Evolutionary conservation across 2,329 filamentous ascomycete species (phyloP).

Genomic region (Diaporthe australafricana): DNA sequence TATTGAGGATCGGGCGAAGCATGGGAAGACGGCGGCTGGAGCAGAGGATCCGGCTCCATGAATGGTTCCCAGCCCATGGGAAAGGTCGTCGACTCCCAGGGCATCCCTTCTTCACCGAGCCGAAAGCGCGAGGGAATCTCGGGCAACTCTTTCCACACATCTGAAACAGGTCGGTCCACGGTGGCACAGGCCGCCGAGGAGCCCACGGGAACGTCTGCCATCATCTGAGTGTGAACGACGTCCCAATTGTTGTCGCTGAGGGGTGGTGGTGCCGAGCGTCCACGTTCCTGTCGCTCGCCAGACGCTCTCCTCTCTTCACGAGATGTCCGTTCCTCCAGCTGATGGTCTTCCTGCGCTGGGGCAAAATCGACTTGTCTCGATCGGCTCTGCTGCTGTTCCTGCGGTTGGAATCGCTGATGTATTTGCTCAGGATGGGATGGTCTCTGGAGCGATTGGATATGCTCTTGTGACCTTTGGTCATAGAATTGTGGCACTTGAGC

Average conservation of each 20-base stretch:
- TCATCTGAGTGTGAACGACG: slow-evolving; percentile 45
- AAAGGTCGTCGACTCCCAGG: slow-evolving; percentile 56
- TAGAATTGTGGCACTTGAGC: slow-evolving; percentile 15
- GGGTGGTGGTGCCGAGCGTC: slow-evolving; percentile 61
- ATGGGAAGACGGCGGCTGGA: slow-evolving; percentile 38
- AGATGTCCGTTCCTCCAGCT: slow-evolving; percentile 41
- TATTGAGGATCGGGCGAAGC: slow-evolving; percentile 18
- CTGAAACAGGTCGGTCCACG: slow-evolving; percentile 37
- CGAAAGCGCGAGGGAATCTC: slow-evolving; percentile 52
- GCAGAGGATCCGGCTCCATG: slow-evolving; percentile 45
- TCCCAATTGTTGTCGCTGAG: slow-evolving; percentile 62
- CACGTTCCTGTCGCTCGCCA: slow-evolving; percentile 52
- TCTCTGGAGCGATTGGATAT: slow-evolving; percentile 34
- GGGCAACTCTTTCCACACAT: slow-evolving; percentile 58
- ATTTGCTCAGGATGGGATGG: slow-evolving; percentile 38
- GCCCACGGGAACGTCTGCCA: slow-evolving; percentile 45
- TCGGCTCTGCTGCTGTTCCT: slow-evolving; percentile 35
- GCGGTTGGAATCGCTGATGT: not conserved
- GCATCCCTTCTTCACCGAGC: slow-evolving; percentile 60
- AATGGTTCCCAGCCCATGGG: slow-evolving; percentile 47
- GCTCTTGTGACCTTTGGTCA: slow-evolving; percentile 40
- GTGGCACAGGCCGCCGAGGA: slow-evolving; percentile 37
- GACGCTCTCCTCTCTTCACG: slow-evolving; percentile 35
- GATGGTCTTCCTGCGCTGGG: slow-evolving; percentile 27
- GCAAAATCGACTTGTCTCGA: slow-evolving; percentile 38